Conservation (phyloP, 331 rosid species). For the Malus hybrid region DNA sequence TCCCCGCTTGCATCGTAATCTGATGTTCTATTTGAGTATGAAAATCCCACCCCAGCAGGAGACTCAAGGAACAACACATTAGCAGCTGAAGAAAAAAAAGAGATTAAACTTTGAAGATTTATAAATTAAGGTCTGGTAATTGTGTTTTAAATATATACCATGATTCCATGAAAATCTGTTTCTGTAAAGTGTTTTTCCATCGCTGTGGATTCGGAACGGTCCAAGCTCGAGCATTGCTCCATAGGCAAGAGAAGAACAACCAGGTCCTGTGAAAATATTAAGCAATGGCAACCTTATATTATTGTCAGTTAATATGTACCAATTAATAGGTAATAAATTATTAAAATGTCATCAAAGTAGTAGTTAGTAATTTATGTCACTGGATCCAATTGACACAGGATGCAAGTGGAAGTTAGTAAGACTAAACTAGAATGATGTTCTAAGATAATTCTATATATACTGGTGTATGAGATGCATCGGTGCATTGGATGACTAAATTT, state of each 20-base stretch:
- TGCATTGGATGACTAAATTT: no score
- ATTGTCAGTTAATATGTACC: background rate
- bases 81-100: conserved; percentile 36
- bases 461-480: background rate
- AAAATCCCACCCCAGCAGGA: conserved; percentile 83
- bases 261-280: conserved; percentile 49
- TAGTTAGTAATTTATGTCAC: background rate
- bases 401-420: background rate
- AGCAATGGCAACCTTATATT: background rate
- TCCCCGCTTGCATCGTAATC: conserved; percentile 57
- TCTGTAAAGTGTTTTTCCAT: conserved; percentile 64
- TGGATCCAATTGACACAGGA: background rate
- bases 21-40: conserved; percentile 61
- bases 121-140: background rate
- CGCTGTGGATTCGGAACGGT: conserved; percentile 74
- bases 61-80: conserved; percentile 75
- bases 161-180: conserved; percentile 56
- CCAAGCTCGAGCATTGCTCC: conserved; percentile 91
- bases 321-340: background rate
- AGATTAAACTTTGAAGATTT: background rate
- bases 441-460: background rate
- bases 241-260: conserved; percentile 76
- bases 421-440: background rate
- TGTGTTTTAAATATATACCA: conserved; percentile 25
- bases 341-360: background rate